Evolutionary conservation across 768 basidiomycete genomes (phyloP).

Genomic region (Lentinula boryana): DNA sequence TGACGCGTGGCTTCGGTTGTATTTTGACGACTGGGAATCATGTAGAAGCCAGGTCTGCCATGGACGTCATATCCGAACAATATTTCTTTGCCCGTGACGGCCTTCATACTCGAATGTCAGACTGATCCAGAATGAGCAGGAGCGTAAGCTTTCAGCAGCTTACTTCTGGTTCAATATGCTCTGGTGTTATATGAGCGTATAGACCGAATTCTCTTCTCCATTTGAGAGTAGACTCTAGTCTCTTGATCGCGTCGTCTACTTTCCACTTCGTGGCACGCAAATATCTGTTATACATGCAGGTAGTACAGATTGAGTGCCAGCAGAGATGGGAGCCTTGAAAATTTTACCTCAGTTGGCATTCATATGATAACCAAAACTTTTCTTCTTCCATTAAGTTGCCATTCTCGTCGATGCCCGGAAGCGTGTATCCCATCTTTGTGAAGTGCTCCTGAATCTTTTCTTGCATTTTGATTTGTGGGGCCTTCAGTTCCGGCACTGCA

Average conservation of each 20-base stretch:
- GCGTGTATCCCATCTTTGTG: slow-evolving; percentile 37
- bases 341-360: slow-evolving; percentile 61
- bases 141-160: slow-evolving; percentile 6
- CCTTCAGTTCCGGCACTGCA: slow-evolving; percentile 21
- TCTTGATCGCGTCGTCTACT: slow-evolving; percentile 45
- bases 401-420: slow-evolving; percentile 41
- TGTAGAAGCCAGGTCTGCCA: slow-evolving; percentile 64
- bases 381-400: slow-evolving; percentile 55
- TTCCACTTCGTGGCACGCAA: slow-evolving; percentile 78
- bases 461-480: slow-evolving; percentile 42
- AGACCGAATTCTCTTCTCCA: slow-evolving; percentile 82
- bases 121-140: not conserved
- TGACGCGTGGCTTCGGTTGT: slow-evolving; percentile 64
- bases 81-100: slow-evolving; percentile 77
- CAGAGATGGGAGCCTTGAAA: too few relatives aligned
- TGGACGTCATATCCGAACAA: slow-evolving; percentile 68
- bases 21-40: slow-evolving; percentile 70
- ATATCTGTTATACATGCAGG: slow-evolving; percentile 36
- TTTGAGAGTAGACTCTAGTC: slow-evolving; percentile 65
- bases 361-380: slow-evolving; percentile 76
- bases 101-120: slow-evolving; percentile 28
- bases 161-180: slow-evolving; percentile 72
- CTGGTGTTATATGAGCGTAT: slow-evolving; percentile 53
- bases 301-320: not conserved
- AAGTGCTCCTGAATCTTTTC: slow-evolving; percentile 58